These are phyloP conservation scores for Globisporangium spinosum DNA, from an alignment of 352 stramenopile genomes.

Conservation along the genomic window DNA sequence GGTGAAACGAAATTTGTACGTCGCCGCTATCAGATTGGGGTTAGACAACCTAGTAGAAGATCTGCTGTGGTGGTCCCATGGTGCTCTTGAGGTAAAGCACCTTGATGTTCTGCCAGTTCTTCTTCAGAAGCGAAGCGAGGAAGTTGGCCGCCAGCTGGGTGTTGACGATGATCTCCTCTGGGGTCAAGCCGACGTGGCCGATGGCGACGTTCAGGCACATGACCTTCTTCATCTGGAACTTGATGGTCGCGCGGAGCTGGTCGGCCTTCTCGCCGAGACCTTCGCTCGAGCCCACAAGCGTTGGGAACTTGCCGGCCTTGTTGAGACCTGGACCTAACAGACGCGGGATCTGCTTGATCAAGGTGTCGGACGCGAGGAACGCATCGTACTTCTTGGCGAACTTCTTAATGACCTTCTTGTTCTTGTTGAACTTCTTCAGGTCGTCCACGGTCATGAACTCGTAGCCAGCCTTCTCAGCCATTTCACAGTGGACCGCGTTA, in stretches of 20 bases:
- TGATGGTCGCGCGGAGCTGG: slow-evolving; percentile 97
- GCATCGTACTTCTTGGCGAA: slow-evolving; percentile 99
- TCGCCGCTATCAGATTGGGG: slow-evolving; percentile 11
- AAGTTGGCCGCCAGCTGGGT: slow-evolving; percentile 99
- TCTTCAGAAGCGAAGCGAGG: slow-evolving; percentile 98
- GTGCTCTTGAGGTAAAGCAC: slow-evolving; percentile 99
- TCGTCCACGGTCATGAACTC: slow-evolving; percentile 99
- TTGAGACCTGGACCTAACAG: slow-evolving; percentile 98
- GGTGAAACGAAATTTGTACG: slow-evolving; percentile 34
- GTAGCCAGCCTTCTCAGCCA: slow-evolving; percentile 97
- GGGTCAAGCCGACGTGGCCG: slow-evolving; percentile 93
- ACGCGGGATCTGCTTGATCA: slow-evolving; percentile 99
- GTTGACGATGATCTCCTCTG: slow-evolving; percentile 98
- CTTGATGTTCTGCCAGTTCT: slow-evolving; percentile 99
- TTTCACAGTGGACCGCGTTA: slow-evolving; percentile 98
- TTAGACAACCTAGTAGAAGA: slow-evolving; percentile 95
- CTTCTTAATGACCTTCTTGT: slow-evolving; percentile 99
- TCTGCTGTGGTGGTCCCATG: slow-evolving; percentile 97
- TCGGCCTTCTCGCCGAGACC: slow-evolving; percentile 98
- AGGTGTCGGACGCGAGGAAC: slow-evolving; percentile 98
- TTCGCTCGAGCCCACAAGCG: slow-evolving; percentile 92
- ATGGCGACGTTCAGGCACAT: slow-evolving; percentile 99
- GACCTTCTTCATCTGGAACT: slow-evolving; percentile 99
- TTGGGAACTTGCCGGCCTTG: slow-evolving; percentile 99
- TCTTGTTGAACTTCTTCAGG: slow-evolving; percentile 99